Percentiles rank a stretch among this genome's conserved stretches.
Conservation (phyloP, 139 green algal genomes). For the Coccomyxa sp. region DNA sequence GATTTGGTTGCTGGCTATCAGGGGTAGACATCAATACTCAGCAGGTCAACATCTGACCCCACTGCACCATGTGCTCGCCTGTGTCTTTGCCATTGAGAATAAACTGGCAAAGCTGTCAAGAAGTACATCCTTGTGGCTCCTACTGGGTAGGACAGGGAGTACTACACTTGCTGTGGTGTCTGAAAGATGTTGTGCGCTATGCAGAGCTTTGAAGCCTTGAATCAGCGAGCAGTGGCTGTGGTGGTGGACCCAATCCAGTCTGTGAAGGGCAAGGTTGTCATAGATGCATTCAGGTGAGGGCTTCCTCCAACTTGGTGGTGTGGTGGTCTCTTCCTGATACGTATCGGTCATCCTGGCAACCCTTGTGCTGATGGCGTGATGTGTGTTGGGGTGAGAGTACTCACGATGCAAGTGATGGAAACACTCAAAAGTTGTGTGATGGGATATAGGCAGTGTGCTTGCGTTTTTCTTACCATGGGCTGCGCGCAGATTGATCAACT, state of each 20-base stretch:
- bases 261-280: constrained; percentile 97
- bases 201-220: constrained; percentile 95
- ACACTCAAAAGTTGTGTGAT: too few species aligned
- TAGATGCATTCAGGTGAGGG: constrained; percentile 74
- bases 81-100: background rate
- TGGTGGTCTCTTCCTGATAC: too few species aligned
- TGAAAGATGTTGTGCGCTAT: too few species aligned
- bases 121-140: too few species aligned
- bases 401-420: too few species aligned
- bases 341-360: too few species aligned
- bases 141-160: too few species aligned
- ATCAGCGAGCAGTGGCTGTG: constrained; percentile 92
- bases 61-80: background rate
- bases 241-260: constrained; percentile 98
- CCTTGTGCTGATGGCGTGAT: too few species aligned
- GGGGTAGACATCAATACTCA: constrained; percentile 99
- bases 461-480: too few species aligned
- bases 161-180: too few species aligned
- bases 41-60: constrained; percentile 53
- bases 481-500: constrained; percentile 94
- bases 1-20: constrained; percentile 99
- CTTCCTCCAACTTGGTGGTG: background rate
- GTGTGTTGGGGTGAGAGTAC: too few species aligned
- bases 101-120: background rate
- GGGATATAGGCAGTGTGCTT: too few species aligned